Percentiles rank a stretch among this genome's conserved stretches.
phyloP scores from a whole-genome alignment of 2,329 filamentous ascomycete species.

The Microthyrium microscopicum region DNA sequence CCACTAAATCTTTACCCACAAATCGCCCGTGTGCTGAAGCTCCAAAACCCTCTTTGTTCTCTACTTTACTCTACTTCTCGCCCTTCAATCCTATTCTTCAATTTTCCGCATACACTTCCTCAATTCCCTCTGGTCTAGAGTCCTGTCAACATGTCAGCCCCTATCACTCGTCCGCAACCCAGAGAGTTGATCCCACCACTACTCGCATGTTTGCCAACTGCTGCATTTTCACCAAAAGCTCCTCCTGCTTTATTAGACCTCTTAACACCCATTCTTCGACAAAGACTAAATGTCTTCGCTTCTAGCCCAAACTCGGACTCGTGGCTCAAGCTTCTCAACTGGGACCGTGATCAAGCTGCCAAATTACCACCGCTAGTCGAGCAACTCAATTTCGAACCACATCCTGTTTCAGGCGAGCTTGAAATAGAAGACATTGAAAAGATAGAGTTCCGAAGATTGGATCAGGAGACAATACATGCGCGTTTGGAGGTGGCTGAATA shows the following conservation, averaged over 20 bases:
- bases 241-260: slow-evolving; percentile 44
- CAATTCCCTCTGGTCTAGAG: too few species aligned
- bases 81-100: too few species aligned
- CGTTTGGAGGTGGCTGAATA: slow-evolving; percentile 46
- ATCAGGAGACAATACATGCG: slow-evolving; percentile 58
- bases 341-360: slow-evolving; percentile 40
- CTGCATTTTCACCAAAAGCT: slow-evolving; percentile 40
- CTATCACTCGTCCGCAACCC: slow-evolving; percentile 38
- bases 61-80: too few species aligned
- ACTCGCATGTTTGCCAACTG: slow-evolving; percentile 45
- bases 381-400: slow-evolving; percentile 53
- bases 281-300: slow-evolving; percentile 45
- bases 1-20: too few species aligned
- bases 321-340: slow-evolving; percentile 60
- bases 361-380: slow-evolving; percentile 45
- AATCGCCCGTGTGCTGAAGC: too few species aligned
- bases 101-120: too few species aligned
- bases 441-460: slow-evolving; percentile 49
- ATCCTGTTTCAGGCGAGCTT: slow-evolving; percentile 64
- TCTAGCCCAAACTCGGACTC: slow-evolving; percentile 32
- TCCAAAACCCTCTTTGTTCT: too few species aligned
- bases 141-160: too few species aligned
- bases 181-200: slow-evolving; percentile 42
- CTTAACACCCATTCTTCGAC: slow-evolving; percentile 45
- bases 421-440: slow-evolving; percentile 53